phyloP scores from a whole-genome alignment of 129 eudicot species.

The Helichrysum umbraculigerum region DNA sequence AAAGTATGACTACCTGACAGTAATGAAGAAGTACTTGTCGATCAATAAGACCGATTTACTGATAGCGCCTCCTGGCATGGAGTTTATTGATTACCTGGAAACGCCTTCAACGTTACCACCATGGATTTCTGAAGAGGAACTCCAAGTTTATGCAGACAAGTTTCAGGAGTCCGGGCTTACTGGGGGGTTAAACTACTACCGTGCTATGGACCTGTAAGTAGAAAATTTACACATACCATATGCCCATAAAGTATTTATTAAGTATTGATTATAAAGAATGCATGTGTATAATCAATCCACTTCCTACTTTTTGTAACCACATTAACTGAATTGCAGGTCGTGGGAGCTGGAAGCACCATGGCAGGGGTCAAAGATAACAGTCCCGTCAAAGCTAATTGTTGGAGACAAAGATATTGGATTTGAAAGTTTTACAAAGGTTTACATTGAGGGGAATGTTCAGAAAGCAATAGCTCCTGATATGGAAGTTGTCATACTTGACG shows the following conservation, averaged over 20 bases:
- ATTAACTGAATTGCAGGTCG: slow-evolving; percentile 16
- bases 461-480: slow-evolving; percentile 19
- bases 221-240: neutral
- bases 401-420: slow-evolving; percentile 34
- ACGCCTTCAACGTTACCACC: slow-evolving; percentile 34
- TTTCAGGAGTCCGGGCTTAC: slow-evolving; percentile 34
- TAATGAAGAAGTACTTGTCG: slow-evolving; percentile 52
- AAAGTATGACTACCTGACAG: slow-evolving; percentile 47
- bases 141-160: slow-evolving; percentile 27
- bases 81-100: slow-evolving; percentile 37
- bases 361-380: slow-evolving; percentile 29
- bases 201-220: slow-evolving; percentile 37
- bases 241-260: neutral
- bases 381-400: slow-evolving; percentile 31
- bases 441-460: neutral
- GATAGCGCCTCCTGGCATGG: slow-evolving; percentile 49
- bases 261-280: neutral
- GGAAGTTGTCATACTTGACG: slow-evolving; percentile 29
- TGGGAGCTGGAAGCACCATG: slow-evolving; percentile 37
- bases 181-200: slow-evolving; percentile 31
- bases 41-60: slow-evolving; percentile 22
- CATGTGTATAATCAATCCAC: neutral
- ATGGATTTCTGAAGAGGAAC: slow-evolving; percentile 39
- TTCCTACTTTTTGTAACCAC: neutral
- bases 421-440: slow-evolving; percentile 13